Conservation (phyloP, 148 eudicot species). For the Vaccinium corymbosum region DNA sequence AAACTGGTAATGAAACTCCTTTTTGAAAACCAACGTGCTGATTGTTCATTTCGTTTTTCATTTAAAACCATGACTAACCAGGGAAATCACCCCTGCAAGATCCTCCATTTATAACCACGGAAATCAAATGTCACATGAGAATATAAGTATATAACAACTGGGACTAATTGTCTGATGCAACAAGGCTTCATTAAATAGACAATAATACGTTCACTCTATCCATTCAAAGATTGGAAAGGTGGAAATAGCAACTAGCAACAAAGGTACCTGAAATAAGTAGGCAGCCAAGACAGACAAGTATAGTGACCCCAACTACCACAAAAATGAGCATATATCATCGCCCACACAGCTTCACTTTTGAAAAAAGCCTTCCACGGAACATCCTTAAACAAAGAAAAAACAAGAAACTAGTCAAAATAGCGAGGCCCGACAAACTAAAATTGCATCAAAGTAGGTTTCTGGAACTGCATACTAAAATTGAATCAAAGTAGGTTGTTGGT, state of each 20-base stretch:
- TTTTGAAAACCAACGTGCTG: neutral
- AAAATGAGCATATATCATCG: slow-evolving; percentile 97
- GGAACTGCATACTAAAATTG: neutral
- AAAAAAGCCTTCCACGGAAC: slow-evolving; percentile 95
- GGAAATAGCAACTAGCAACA: neutral
- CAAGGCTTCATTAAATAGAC: neutral
- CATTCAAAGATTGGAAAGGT: slow-evolving; percentile 9
- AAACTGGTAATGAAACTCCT: neutral
- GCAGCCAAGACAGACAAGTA: slow-evolving; percentile 93
- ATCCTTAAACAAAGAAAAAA: slow-evolving; percentile 30
- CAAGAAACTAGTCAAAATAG: neutral
- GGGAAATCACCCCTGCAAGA: neutral
- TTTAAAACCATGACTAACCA: neutral
- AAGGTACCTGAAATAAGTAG: slow-evolving; percentile 90
- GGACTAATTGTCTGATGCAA: neutral
- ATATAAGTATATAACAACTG: neutral
- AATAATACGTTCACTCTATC: too few relatives aligned
- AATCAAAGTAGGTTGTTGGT: neutral
- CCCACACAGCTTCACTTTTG: slow-evolving; percentile 90
- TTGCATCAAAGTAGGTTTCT: neutral
- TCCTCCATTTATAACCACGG: neutral
- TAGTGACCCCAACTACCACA: slow-evolving; percentile 99
- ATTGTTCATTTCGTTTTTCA: neutral
- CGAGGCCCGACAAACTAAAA: neutral
- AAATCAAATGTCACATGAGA: neutral